Conservation (phyloP, 2,329 filamentous ascomycete genomes). For the Hymenoscyphus infarciens region DNA sequence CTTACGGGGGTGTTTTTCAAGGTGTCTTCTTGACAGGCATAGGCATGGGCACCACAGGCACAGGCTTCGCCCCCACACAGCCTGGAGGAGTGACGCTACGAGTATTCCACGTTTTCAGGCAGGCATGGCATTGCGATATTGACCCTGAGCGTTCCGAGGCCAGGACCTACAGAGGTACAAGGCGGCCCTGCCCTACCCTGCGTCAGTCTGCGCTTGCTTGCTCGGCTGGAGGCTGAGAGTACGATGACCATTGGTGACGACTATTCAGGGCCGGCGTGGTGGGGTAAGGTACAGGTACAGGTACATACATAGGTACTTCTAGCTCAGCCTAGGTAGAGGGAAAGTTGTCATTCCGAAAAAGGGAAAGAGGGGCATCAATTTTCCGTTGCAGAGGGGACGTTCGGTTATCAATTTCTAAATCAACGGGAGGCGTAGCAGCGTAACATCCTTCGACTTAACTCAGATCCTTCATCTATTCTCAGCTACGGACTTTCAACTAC, state of each 20-base stretch:
- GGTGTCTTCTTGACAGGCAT: too few species aligned
- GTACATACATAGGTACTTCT: too few species aligned
- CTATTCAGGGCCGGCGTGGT: not conserved
- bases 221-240: not conserved
- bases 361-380: not conserved
- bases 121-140: not conserved
- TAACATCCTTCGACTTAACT: not conserved
- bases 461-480: not conserved
- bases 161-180: not conserved
- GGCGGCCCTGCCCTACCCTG: too few species aligned
- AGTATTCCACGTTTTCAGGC: slow-evolving; percentile 3
- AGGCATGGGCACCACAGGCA: too few species aligned
- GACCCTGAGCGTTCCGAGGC: not conserved
- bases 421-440: not conserved
- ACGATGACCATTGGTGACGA: not conserved
- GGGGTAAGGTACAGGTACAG: too few species aligned
- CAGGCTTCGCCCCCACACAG: too few species aligned
- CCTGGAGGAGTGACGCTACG: too few species aligned
- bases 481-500: not conserved
- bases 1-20: too few species aligned
- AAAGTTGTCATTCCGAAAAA: not conserved
- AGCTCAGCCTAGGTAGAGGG: too few species aligned
- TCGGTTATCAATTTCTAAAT: too few species aligned
- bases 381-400: too few species aligned
- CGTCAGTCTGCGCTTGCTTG: not conserved